Evolutionary conservation across 225 moss, liverwort and hornwort species (phyloP), one percentile per base, ranked within the genome.

Genomic region (Physcomitrium patens): DNA sequence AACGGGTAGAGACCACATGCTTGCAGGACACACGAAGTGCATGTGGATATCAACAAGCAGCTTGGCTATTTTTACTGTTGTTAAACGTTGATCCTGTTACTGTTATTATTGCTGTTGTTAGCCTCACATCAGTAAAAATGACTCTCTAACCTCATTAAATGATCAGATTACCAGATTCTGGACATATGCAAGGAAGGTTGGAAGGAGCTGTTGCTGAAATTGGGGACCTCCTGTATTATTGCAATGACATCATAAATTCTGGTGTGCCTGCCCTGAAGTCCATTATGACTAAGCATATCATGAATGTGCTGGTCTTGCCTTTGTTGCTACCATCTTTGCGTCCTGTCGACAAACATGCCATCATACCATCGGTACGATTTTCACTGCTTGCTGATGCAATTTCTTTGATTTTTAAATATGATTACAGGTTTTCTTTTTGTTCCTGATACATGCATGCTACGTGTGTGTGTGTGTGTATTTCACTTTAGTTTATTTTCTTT

Each of bases 221-320:
- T 83, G 99, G 99, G 83, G 99, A 99, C 79, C 87, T 99, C 49
- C 87, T 99, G 18, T 99, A 95, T 80, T 99, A 99, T 78, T 99
- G 93, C 80, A 99, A 93, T 75, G 99, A 99, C 82, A 93, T 95
- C 18, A 95, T 99, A 78, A 87, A 90, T 79, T 91, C 95, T 81
- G 93, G 92, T 68, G 87, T 99, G 59, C 89, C 92, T 56, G 93
- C 82, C 73, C 74, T 99, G 37, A 90, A 85, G 70, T 82, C 90
- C 64, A 90, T 95, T 53, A 92, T 95, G 90, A 95, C 93, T 72
- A 90, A 93, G 84, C 91, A 95, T 72, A 80, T 95, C 67, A 84
- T 95, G 82, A 85, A 91, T 70, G 81, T 95, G 70, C 80, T 99
- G 79, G 93, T 99, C 71, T 74, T 90, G 60, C 93, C 93, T 76